Evolutionary conservation across 768 basidiomycete species (phyloP), one percentile per base, ranked within the genome.

Genomic region (Tylopilus balloui): DNA sequence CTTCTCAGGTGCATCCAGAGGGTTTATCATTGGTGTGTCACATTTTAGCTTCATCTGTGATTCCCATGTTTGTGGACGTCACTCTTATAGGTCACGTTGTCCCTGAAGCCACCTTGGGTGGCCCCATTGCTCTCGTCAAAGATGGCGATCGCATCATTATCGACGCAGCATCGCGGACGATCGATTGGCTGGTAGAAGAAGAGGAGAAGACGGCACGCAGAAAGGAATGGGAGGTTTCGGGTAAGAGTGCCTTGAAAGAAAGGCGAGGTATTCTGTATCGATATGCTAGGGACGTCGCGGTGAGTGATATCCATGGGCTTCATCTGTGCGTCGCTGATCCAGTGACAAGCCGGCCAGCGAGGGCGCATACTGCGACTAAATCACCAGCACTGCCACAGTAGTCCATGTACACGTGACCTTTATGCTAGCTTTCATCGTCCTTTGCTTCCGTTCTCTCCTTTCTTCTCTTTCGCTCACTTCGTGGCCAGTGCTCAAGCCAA

Each of bases 211-310:
- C 68, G 42, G 68, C 70, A 41, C 79, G 91, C 36, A 77, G 68
- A 60, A 71, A 73, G 52, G 78, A 78, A 61, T 92, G 89, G 90
- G 78, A 83, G n/a, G 73, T 69, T 25, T 81, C 81, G 1, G 80
- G 79, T 28, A 83, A 83, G 64, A 69, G 73, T 31, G 69, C 79
- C 54, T 69, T 88, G 48, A 87, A 78, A 56, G 84, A 84, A 40
- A 84, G 72, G 65, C 73, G 90, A 34, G 91, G 91, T 14, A 72
- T 92, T 23, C 70, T 94, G 52, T 76, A 79, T 61, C 77, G 87
- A 63, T 94, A 92, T 66, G 89, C 89, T 12, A 72, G 89, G 56
- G 89, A 92, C 64, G 91, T 92, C 44, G 86, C 85, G 47, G 90
- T 91, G 61, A 77, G 88, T 73, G 21, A n/a, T 46, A 38, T 55